phyloP scores from a whole-genome alignment of 73 alveolate species.

The Paraurostyla sp. region DNA sequence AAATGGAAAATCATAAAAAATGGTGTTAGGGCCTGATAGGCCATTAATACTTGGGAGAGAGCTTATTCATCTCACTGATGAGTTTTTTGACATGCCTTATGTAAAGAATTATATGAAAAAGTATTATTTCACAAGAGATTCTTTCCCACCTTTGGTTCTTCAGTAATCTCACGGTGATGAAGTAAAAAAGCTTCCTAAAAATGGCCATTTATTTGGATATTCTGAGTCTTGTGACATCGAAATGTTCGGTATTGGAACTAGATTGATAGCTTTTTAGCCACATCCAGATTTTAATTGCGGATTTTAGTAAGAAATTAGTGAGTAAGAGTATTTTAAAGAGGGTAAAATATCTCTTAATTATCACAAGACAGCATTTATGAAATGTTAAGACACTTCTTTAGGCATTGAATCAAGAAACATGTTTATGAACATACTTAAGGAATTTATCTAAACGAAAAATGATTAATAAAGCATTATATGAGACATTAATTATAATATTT shows the following conservation, averaged over 20 bases:
- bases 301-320: background rate
- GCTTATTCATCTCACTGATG: background rate
- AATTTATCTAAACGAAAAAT: too few species aligned
- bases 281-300: conserved; percentile 41
- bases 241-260: background rate
- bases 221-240: background rate
- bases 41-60: conserved; percentile 4
- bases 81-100: conserved; percentile 4
- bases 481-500: too few species aligned
- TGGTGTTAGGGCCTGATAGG: background rate
- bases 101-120: background rate
- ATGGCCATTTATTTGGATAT: background rate
- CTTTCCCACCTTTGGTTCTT: background rate
- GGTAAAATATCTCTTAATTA: background rate
- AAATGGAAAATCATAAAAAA: background rate
- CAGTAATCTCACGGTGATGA: conserved; percentile 31
- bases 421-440: too few species aligned
- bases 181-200: background rate
- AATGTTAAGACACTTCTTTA: conserved; percentile 6
- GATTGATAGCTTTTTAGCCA: conserved; percentile 1
- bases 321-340: background rate
- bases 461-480: too few species aligned
- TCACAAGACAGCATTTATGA: background rate
- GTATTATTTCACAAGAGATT: background rate
- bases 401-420: too few species aligned